A percentile compares a stretch with the other conserved stretches of the same genome.
Evolutionary conservation across 2,329 filamentous ascomycete species (phyloP).

Genomic region (Pseudogymnoascus sp.): DNA sequence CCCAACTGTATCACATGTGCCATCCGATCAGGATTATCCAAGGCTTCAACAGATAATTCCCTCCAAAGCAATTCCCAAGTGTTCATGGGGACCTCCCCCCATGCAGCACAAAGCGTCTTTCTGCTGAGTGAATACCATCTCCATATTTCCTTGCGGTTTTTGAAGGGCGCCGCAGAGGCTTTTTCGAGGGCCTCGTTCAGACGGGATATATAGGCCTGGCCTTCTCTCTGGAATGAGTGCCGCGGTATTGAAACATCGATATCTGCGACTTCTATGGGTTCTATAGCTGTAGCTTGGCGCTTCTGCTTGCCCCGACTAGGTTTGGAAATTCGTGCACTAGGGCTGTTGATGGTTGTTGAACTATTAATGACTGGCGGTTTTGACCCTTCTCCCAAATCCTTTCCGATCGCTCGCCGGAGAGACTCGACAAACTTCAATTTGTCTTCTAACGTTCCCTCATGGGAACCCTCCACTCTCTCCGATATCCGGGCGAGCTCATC

Average conservation of each 20-base stretch:
- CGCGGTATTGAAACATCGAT: constrained; percentile 9
- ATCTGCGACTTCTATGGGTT: neutral
- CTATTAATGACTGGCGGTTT: neutral
- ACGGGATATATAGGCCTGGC: constrained; percentile 6
- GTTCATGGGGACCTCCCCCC: constrained; percentile 50
- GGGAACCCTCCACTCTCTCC: neutral
- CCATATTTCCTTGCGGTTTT: constrained; percentile 35
- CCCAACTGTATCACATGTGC: constrained; percentile 54
- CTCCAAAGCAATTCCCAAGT: constrained; percentile 63
- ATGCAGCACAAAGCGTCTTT: constrained; percentile 37
- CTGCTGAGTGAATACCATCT: constrained; percentile 44
- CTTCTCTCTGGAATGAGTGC: constrained; percentile 7
- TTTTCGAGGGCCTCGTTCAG: constrained; percentile 12
- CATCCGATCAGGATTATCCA: constrained; percentile 49
- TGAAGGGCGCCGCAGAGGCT: neutral
- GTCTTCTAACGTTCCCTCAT: neutral
- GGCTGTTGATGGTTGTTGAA: neutral
- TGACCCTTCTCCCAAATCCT: neutral
- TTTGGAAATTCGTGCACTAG: neutral
- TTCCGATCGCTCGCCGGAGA: neutral
- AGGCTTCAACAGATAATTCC: constrained; percentile 44
- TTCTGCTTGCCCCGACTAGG: neutral
- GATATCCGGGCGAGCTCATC: neutral
- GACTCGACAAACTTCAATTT: neutral
- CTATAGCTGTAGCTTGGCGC: neutral